Conservation (phyloP, 2,329 filamentous ascomycete species). For the Diaporthe sp. region DNA sequence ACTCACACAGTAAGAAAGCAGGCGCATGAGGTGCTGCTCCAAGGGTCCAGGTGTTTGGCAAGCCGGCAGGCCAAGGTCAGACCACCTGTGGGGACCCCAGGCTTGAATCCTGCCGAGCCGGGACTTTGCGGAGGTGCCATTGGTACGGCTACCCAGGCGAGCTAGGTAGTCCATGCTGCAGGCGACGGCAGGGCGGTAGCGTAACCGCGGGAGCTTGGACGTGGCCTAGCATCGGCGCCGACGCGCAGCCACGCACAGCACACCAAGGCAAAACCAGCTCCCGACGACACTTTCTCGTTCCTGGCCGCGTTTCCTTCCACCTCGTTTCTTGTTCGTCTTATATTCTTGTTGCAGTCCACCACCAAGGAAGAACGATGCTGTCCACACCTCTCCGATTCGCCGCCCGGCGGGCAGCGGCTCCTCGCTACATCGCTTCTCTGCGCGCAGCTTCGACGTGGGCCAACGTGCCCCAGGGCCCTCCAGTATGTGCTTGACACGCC, state of each 20-base stretch:
- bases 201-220: not conserved
- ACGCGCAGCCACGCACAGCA: constrained; percentile 13
- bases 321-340: not conserved
- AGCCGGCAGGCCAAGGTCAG: constrained; percentile 2
- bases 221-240: constrained; percentile 17
- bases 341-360: not conserved
- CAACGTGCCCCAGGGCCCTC: constrained; percentile 90
- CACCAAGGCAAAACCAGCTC: not conserved
- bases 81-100: constrained; percentile 30
- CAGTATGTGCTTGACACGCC: constrained; percentile 50
- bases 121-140: constrained; percentile 19
- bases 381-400: constrained; percentile 66
- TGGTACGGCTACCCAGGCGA: no score
- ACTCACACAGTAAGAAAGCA: not conserved
- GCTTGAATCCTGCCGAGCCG: constrained; percentile 8
- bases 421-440: constrained; percentile 57
- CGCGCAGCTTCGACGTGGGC: constrained; percentile 87
- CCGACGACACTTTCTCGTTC: not conserved
- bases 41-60: not conserved
- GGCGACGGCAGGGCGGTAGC: not conserved
- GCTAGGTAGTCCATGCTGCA: no score
- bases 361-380: constrained; percentile 61
- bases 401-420: constrained; percentile 61
- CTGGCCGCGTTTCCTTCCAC: not conserved
- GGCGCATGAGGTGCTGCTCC: not conserved